Conservation (phyloP, 352 stramenopile genomes). For the Pythium coloratum region DNA sequence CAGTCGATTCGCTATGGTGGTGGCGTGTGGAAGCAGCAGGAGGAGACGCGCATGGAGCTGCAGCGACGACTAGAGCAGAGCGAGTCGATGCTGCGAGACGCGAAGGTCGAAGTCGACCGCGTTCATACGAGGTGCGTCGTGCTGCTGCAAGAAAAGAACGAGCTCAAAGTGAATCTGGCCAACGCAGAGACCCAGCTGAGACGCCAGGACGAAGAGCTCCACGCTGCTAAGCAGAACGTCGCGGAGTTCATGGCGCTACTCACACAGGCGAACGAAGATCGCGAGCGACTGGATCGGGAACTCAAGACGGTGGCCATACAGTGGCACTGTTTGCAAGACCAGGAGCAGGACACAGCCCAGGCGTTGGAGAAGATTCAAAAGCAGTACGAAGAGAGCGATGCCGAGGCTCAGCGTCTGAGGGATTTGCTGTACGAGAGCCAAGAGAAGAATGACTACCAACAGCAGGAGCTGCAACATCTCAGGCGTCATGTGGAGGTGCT, state of each 20-base stretch:
- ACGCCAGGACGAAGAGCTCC: slow-evolving; percentile 15
- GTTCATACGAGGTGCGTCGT: slow-evolving; percentile 16
- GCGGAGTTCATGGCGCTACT: slow-evolving; percentile 18
- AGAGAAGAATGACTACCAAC: slow-evolving; percentile 16
- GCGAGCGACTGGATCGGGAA: slow-evolving; percentile 4
- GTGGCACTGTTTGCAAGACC: slow-evolving; percentile 7
- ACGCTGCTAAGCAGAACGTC: slow-evolving; percentile 14
- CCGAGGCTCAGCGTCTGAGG: slow-evolving; percentile 6
- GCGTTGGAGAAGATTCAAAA: not conserved
- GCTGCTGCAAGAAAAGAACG: slow-evolving; percentile 8
- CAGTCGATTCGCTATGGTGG: slow-evolving; percentile 31
- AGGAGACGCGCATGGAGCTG: slow-evolving; percentile 25
- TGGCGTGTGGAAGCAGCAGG: slow-evolving; percentile 38
- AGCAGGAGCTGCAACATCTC: not conserved
- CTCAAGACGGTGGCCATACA: not conserved
- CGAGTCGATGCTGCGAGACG: slow-evolving; percentile 1
- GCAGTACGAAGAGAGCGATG: slow-evolving; percentile 1
- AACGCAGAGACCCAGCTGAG: not conserved
- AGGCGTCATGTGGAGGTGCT: slow-evolving; percentile 2
- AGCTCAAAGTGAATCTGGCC: not conserved
- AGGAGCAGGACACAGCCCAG: not conserved
- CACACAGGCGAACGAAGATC: slow-evolving; percentile 8
- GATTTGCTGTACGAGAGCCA: slow-evolving; percentile 23
- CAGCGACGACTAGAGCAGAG: slow-evolving; percentile 14
- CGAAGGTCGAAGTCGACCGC: slow-evolving; percentile 6